Evolutionary conservation across 306 rosid species (phyloP).

Genomic region (Corylus avellana): DNA sequence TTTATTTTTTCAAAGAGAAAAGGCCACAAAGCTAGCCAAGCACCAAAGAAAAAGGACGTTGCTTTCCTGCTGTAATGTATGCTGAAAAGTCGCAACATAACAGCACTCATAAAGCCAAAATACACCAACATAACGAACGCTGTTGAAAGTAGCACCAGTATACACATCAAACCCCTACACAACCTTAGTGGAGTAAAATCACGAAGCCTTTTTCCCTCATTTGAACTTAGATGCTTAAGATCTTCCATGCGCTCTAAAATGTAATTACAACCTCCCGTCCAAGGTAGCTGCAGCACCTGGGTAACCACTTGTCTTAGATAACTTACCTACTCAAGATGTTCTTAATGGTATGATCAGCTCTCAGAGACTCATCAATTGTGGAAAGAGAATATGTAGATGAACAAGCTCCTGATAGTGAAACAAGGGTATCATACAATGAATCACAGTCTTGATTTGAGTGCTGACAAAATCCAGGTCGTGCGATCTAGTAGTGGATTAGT

Average conservation of each 20-base stretch:
- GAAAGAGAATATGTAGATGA: constrained; percentile 1
- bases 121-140: constrained; percentile 70
- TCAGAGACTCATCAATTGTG: constrained; percentile 5
- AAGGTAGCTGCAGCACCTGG: constrained; percentile 22
- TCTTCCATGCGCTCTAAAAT: constrained; percentile 50
- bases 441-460: constrained; percentile 19
- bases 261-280: constrained; percentile 18
- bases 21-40: constrained; percentile 89
- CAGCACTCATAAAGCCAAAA: constrained; percentile 58
- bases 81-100: constrained; percentile 60
- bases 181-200: constrained; percentile 47
- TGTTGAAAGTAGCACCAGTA: constrained; percentile 60
- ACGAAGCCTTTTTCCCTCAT: constrained; percentile 24
- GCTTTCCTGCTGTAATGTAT: constrained; percentile 60
- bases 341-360: background rate
- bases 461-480: constrained; percentile 9
- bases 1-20: constrained; percentile 77
- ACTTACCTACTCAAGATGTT: constrained; percentile 27
- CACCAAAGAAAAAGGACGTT: constrained; percentile 68
- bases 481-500: constrained; percentile 12
- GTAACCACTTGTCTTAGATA: constrained; percentile 26
- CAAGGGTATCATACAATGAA: background rate
- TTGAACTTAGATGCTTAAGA: constrained; percentile 30
- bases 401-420: constrained; percentile 12
- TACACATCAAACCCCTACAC: constrained; percentile 62